These are phyloP conservation scores for Nigrospora sphaerica DNA, from an alignment of 2,329 filamentous ascomycete genomes.

Conservation along the genomic window DNA sequence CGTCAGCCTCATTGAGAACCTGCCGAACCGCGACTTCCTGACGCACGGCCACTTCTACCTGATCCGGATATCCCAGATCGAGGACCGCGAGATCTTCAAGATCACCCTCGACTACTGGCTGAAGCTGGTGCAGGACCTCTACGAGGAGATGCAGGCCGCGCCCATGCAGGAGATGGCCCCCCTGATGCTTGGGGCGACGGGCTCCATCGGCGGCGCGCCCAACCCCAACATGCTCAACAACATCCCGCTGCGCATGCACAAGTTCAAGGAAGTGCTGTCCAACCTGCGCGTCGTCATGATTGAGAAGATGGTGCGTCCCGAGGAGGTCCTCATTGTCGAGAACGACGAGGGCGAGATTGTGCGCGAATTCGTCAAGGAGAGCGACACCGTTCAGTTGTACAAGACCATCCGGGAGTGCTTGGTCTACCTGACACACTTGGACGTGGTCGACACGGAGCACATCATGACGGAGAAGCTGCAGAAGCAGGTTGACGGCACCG, in stretches of 20 bases:
- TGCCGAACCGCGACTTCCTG: conserved; percentile 91
- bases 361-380: conserved; percentile 98
- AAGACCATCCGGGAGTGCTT: conserved; percentile 97
- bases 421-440: conserved; percentile 93
- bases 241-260: conserved; percentile 94
- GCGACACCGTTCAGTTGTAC: conserved; percentile 97
- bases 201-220: conserved; percentile 74
- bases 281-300: conserved; percentile 98
- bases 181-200: conserved; percentile 67
- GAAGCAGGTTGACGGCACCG: conserved; percentile 86
- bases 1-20: conserved; percentile 88
- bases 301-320: conserved; percentile 97
- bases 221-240: conserved; percentile 80
- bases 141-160: conserved; percentile 97
- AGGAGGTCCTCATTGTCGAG: conserved; percentile 98
- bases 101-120: conserved; percentile 99
- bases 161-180: conserved; percentile 92
- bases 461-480: conserved; percentile 99
- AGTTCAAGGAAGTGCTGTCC: conserved; percentile 89
- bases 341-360: conserved; percentile 99
- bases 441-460: conserved; percentile 93
- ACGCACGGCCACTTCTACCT: conserved; percentile 97
- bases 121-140: conserved; percentile 93
- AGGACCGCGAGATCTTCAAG: conserved; percentile 98
- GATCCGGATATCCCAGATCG: conserved; percentile 96